Evolutionary conservation across 345 rosid genomes (phyloP).

Genomic region (Noccaea caerulescens): DNA sequence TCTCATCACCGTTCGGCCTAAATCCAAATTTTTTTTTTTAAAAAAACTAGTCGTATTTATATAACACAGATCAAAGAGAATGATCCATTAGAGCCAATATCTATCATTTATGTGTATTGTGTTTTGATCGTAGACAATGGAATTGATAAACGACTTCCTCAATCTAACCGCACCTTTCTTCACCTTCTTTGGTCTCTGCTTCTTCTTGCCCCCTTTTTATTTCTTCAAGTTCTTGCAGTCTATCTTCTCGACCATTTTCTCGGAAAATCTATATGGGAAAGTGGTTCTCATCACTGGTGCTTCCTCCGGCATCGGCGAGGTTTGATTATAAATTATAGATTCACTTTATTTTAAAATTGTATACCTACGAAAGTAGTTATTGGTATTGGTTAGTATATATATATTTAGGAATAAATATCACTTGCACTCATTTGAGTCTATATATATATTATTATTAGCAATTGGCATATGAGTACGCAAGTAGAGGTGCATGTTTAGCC

Average conservation of each 20-base stretch:
- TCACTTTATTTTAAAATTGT: neutral
- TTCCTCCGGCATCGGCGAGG: constrained; percentile 79
- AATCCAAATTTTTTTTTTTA: neutral
- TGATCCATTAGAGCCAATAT: neutral
- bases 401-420: neutral
- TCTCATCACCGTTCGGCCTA: constrained; percentile 33
- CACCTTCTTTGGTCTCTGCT: constrained; percentile 52
- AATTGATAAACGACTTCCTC: constrained; percentile 51
- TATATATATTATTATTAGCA: constrained; percentile 40
- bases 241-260: constrained; percentile 42
- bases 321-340: constrained; percentile 18
- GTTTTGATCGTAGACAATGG: constrained; percentile 42
- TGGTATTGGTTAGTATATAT: neutral
- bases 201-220: constrained; percentile 57
- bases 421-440: neutral
- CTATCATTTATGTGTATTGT: neutral
- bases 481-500: constrained; percentile 62
- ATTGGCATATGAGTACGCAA: constrained; percentile 61
- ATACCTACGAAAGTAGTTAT: neutral
- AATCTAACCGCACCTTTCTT: constrained; percentile 57
- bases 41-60: neutral
- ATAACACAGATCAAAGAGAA: neutral
- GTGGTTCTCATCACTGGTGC: constrained; percentile 69
- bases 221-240: constrained; percentile 47
- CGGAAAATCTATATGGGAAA: constrained; percentile 55